Conservation (phyloP, 2,329 filamentous ascomycete genomes). For the Calonectria pauciramosa region DNA sequence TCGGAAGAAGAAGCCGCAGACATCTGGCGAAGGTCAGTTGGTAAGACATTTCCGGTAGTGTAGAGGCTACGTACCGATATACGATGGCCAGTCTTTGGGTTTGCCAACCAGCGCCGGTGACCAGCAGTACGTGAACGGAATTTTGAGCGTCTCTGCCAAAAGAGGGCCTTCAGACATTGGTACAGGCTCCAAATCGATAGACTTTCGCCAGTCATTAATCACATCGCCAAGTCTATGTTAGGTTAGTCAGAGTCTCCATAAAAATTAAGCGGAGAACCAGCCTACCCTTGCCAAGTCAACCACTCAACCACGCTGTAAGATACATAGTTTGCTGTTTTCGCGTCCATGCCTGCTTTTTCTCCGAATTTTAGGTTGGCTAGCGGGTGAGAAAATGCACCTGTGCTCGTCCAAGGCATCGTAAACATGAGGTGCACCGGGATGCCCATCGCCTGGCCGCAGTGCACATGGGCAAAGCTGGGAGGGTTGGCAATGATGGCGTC, state of each 20-base stretch:
- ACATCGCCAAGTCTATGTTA: slow-evolving; percentile 33
- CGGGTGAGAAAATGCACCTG: slow-evolving; percentile 79
- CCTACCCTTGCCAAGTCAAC: slow-evolving; percentile 79
- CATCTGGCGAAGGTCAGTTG: slow-evolving; percentile 31
- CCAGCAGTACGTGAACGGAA: slow-evolving; percentile 87
- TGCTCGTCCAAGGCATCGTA: slow-evolving; percentile 82
- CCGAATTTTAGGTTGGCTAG: slow-evolving; percentile 74
- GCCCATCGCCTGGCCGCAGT: slow-evolving; percentile 60
- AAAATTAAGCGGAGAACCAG: not conserved
- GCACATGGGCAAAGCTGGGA: slow-evolving; percentile 63
- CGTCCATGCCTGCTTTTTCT: slow-evolving; percentile 58
- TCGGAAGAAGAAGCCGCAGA: slow-evolving; percentile 78
- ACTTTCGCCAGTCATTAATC: slow-evolving; percentile 36
- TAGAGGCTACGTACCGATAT: slow-evolving; percentile 62
- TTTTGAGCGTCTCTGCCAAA: slow-evolving; percentile 74
- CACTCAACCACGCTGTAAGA: slow-evolving; percentile 81
- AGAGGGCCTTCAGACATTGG: slow-evolving; percentile 75
- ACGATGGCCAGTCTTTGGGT: slow-evolving; percentile 73
- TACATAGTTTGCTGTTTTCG: slow-evolving; percentile 76
- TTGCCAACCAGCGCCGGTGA: slow-evolving; percentile 77
- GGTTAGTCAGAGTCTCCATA: slow-evolving; percentile 3
- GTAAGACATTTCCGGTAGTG: too few relatives aligned
- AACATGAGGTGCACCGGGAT: slow-evolving; percentile 63
- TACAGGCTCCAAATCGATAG: slow-evolving; percentile 30
- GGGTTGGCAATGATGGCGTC: slow-evolving; percentile 66